Conservation (phyloP, 352 stramenopile genomes). For the Pythium volutum region DNA sequence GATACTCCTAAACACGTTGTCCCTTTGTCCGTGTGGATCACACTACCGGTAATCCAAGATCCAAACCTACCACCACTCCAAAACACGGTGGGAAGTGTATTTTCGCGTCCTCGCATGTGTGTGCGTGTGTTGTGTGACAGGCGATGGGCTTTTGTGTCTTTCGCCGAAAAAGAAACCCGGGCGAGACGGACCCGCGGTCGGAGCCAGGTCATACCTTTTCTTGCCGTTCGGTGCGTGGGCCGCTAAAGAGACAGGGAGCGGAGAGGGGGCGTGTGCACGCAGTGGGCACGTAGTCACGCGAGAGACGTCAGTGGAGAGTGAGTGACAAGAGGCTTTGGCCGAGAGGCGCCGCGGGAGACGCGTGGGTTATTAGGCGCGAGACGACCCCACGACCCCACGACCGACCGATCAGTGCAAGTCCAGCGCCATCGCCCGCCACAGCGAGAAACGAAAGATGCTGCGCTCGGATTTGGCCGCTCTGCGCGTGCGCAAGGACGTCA, state of each 20-base stretch:
- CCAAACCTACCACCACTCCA: not conserved
- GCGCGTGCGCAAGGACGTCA: constrained; percentile 83
- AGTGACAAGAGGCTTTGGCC: not conserved
- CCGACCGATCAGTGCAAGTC: not conserved
- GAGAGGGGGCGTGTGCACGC: not conserved
- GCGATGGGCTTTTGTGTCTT: constrained; percentile 12
- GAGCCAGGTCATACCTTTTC: constrained; percentile 12
- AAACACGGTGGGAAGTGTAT: constrained; percentile 15
- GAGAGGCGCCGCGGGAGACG: not conserved
- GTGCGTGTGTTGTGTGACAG: constrained; percentile 33
- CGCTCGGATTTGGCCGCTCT: constrained; percentile 74
- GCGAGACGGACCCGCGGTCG: constrained; percentile 1
- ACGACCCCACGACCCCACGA: not conserved
- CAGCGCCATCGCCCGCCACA: not conserved
- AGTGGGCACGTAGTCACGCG: not conserved
- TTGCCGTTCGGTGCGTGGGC: not conserved
- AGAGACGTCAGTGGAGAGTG: not conserved
- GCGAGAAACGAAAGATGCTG: constrained; percentile 32
- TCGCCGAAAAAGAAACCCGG: constrained; percentile 11
- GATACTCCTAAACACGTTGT: not conserved
- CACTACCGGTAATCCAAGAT: constrained; percentile 5
- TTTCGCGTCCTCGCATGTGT: constrained; percentile 12
- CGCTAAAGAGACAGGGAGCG: constrained; percentile 4
- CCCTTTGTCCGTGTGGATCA: constrained; percentile 6
- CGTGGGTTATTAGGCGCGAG: not conserved